phyloP scores from a whole-genome alignment of 2,329 filamentous ascomycete species.

The Talaromyces sp. region DNA sequence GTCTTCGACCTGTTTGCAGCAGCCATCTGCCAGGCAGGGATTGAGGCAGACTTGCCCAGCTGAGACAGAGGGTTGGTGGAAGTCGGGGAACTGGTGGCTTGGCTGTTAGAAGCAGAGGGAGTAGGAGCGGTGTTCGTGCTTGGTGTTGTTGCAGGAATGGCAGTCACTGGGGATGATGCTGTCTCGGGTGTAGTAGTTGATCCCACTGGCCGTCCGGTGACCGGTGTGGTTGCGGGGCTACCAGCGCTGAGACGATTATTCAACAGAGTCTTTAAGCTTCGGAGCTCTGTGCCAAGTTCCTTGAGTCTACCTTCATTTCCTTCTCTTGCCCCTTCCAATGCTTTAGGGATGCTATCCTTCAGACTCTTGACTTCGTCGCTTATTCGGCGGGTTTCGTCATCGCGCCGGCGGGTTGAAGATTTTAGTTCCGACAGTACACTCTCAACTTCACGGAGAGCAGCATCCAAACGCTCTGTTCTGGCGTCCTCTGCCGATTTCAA shows the following conservation, averaged over 20 bases:
- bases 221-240: slow-evolving; percentile 30
- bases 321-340: slow-evolving; percentile 82
- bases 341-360: slow-evolving; percentile 81
- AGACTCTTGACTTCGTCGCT: slow-evolving; percentile 80
- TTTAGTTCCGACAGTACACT: slow-evolving; percentile 77
- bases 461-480: slow-evolving; percentile 78
- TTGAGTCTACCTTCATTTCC: slow-evolving; percentile 74
- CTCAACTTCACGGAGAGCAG: slow-evolving; percentile 78
- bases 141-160: slow-evolving; percentile 27
- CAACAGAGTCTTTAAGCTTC: slow-evolving; percentile 87
- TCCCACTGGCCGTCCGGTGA: slow-evolving; percentile 30
- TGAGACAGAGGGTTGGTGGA: slow-evolving; percentile 48
- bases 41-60: slow-evolving; percentile 58
- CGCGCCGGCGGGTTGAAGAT: slow-evolving; percentile 71
- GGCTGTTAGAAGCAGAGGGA: slow-evolving; percentile 31
- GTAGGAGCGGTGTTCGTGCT: slow-evolving; percentile 24
- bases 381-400: slow-evolving; percentile 82
- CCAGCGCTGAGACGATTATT: slow-evolving; percentile 55
- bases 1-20: slow-evolving; percentile 54
- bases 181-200: slow-evolving; percentile 25
- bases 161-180: slow-evolving; percentile 23
- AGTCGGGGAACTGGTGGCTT: slow-evolving; percentile 28
- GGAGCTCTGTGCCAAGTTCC: slow-evolving; percentile 82
- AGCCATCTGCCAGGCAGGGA: slow-evolving; percentile 77
- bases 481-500: slow-evolving; percentile 84